These are phyloP conservation scores for Leucocoprinus birnbaumii DNA, from an alignment of 768 basidiomycete genomes.

Conservation along the genomic window DNA sequence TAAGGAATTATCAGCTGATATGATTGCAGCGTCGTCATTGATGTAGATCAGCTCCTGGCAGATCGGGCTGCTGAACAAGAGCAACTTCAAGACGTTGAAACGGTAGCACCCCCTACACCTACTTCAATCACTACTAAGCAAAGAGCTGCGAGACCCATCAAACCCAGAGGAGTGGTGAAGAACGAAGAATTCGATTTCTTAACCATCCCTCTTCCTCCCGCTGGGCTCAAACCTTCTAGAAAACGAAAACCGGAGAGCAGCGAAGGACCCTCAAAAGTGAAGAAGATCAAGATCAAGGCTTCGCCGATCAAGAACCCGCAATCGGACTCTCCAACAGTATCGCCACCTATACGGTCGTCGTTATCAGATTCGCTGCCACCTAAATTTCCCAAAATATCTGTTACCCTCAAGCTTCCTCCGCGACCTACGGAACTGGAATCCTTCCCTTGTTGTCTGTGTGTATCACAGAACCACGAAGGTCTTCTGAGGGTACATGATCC, in stretches of 20 bases:
- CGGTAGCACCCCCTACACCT: neutral
- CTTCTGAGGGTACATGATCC: conserved; percentile 69
- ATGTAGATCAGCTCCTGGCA: conserved; percentile 81
- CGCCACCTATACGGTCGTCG: neutral
- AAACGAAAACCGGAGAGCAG: conserved; percentile 40
- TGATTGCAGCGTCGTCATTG: conserved; percentile 77
- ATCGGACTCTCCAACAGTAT: conserved; percentile 14
- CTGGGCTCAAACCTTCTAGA: conserved; percentile 23
- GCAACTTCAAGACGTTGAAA: neutral
- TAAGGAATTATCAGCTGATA: conserved; percentile 1
- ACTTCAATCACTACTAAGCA: conserved; percentile 6
- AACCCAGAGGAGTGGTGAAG: conserved; percentile 18
- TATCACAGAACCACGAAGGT: conserved; percentile 48
- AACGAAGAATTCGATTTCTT: conserved; percentile 18
- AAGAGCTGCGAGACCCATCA: conserved; percentile 18
- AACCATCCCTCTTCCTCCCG: conserved; percentile 26
- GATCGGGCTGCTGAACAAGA: conserved; percentile 54
- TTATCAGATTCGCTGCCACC: conserved; percentile 2
- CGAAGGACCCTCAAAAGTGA: conserved; percentile 36
- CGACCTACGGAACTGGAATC: conserved; percentile 50
- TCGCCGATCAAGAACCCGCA: conserved; percentile 25
- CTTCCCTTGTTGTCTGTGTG: conserved; percentile 71
- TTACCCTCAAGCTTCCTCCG: conserved; percentile 69
- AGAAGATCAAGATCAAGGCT: conserved; percentile 44
- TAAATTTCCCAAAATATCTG: conserved; percentile 40